phyloP scores from a whole-genome alignment of 1,284 basidiomycete genomes.

The Ceratorhiza oryzae-sativae region DNA sequence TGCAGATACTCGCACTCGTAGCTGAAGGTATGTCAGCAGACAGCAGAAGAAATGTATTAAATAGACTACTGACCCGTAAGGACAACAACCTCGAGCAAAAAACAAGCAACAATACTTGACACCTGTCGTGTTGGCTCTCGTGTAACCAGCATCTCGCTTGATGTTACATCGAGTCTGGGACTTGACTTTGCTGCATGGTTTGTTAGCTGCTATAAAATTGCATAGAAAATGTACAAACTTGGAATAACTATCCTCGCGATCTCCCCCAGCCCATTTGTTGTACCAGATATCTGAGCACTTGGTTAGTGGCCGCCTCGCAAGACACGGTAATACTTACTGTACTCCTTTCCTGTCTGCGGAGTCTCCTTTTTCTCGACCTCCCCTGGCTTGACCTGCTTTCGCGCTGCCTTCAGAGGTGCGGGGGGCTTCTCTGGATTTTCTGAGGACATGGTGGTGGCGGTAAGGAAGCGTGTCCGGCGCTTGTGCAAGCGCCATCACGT shows the following conservation, averaged over 20 bases:
- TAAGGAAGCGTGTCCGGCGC: background rate
- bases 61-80: conserved; percentile 69
- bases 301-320: conserved; percentile 42
- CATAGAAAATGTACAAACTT: conserved; percentile 80
- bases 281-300: conserved; percentile 89
- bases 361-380: conserved; percentile 89
- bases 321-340: conserved; percentile 68
- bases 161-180: conserved; percentile 91
- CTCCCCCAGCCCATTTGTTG: conserved; percentile 98
- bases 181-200: conserved; percentile 83
- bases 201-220: too few species aligned
- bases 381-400: conserved; percentile 88
- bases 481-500: background rate
- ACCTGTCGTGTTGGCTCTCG: conserved; percentile 88
- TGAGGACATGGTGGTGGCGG: conserved; percentile 16
- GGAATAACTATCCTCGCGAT: conserved; percentile 91
- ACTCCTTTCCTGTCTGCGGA: conserved; percentile 91
- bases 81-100: conserved; percentile 95
- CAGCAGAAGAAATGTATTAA: background rate
- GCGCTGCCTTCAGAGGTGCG: conserved; percentile 68
- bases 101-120: conserved; percentile 95
- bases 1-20: conserved; percentile 97
- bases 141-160: conserved; percentile 88
- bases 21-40: conserved; percentile 45
- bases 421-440: conserved; percentile 55